Conservation (phyloP, 805 yeast species). For the Ogataea sp. region DNA sequence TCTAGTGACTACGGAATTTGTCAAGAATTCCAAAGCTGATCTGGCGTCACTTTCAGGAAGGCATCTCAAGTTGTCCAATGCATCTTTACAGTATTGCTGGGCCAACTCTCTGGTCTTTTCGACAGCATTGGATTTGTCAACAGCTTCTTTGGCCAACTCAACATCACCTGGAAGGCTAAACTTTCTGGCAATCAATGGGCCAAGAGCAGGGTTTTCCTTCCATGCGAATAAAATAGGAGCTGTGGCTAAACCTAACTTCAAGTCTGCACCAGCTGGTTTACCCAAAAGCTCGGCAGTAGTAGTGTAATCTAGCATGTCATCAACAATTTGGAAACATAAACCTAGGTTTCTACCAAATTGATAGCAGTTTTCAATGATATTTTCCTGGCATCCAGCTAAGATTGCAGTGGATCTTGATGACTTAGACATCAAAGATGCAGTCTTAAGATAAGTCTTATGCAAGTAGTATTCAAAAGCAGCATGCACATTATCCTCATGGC, state of each 20-base stretch:
- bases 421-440: constrained; percentile 91
- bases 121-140: constrained; percentile 64
- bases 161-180: constrained; percentile 79
- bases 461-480: constrained; percentile 94
- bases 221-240: constrained; percentile 96
- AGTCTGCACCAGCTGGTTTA: constrained; percentile 93
- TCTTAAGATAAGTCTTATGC: constrained; percentile 91
- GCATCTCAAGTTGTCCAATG: constrained; percentile 59
- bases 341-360: constrained; percentile 91
- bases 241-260: constrained; percentile 89
- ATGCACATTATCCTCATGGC: constrained; percentile 59
- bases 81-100: constrained; percentile 65
- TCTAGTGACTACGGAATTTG: constrained; percentile 78
- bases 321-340: constrained; percentile 91
- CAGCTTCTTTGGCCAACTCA: constrained; percentile 70
- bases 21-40: constrained; percentile 76
- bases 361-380: constrained; percentile 77
- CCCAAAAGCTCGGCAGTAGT: constrained; percentile 81
- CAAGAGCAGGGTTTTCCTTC: constrained; percentile 79
- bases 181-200: constrained; percentile 75
- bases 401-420: constrained; percentile 91
- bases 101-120: constrained; percentile 72
- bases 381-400: constrained; percentile 71
- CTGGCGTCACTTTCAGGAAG: constrained; percentile 88
- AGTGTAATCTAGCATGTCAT: constrained; percentile 92